phyloP scores from a whole-genome alignment of 257 asterid genomes.

The Penstemon newberryi region DNA sequence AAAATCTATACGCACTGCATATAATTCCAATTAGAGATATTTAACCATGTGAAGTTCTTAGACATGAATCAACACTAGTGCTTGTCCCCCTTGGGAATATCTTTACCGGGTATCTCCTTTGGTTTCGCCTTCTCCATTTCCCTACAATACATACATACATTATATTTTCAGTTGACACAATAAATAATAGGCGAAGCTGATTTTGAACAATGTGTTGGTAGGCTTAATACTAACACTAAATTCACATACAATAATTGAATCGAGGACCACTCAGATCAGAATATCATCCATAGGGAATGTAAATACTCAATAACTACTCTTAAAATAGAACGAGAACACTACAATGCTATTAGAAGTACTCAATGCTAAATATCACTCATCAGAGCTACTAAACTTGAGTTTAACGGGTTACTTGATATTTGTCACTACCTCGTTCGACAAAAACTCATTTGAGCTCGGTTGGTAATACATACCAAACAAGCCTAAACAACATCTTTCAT shows the following conservation, averaged over 20 bases:
- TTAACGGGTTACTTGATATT: too few relatives aligned
- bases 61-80: slow-evolving; percentile 32
- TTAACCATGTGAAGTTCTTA: slow-evolving; percentile 14
- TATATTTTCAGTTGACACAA: background rate
- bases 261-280: background rate
- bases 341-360: too few relatives aligned
- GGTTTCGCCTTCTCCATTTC: slow-evolving; percentile 69
- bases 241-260: background rate
- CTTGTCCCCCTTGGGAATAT: slow-evolving; percentile 54
- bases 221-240: background rate
- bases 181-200: background rate
- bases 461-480: too few relatives aligned
- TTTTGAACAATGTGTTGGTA: background rate
- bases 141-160: slow-evolving; percentile 35
- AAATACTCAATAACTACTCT: too few relatives aligned
- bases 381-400: too few relatives aligned
- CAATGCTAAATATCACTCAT: too few relatives aligned
- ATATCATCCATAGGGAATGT: background rate
- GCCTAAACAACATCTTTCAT: too few relatives aligned
- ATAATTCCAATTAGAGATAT: too few relatives aligned
- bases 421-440: too few relatives aligned
- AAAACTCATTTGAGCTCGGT: too few relatives aligned
- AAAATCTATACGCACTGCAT: too few relatives aligned
- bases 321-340: too few relatives aligned
- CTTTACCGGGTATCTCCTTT: slow-evolving; percentile 63